Conservation (phyloP, 805 yeast genomes). For the Metschnikowia borealis region DNA sequence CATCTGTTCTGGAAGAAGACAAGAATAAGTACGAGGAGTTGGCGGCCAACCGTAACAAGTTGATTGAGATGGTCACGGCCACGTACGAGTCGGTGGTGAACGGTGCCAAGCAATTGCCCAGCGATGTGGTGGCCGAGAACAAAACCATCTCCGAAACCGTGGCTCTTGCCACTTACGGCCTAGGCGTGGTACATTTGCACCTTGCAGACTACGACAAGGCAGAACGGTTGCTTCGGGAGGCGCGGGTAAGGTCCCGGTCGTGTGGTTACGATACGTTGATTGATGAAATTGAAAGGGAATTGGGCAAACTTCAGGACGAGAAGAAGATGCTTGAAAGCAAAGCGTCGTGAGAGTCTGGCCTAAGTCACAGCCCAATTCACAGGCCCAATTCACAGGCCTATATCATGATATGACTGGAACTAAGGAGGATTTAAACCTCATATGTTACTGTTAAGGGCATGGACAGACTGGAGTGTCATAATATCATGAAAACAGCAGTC, state of each 20-base stretch:
- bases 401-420: no score
- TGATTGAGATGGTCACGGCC: constrained; percentile 28
- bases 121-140: constrained; percentile 20
- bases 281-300: constrained; percentile 62
- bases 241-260: constrained; percentile 65
- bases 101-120: constrained; percentile 30
- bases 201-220: constrained; percentile 54
- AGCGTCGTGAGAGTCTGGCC: neutral
- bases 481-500: no score
- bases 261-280: constrained; percentile 62
- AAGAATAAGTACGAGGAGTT: constrained; percentile 22
- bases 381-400: no score
- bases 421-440: no score
- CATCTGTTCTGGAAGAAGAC: constrained; percentile 22
- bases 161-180: constrained; percentile 78
- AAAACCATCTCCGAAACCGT: constrained; percentile 54
- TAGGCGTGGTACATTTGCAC: constrained; percentile 76
- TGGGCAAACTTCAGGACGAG: constrained; percentile 47
- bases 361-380: no score
- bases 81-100: constrained; percentile 35
- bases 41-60: constrained; percentile 19
- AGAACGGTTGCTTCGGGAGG: constrained; percentile 57
- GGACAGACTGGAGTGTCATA: no score
- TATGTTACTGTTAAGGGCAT: no score
- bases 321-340: constrained; percentile 17